Percentiles rank a stretch among this genome's conserved stretches.
These are phyloP conservation scores for Pyrenophora teres DNA, from an alignment of 2,329 filamentous ascomycete species.

Conservation along the genomic window DNA sequence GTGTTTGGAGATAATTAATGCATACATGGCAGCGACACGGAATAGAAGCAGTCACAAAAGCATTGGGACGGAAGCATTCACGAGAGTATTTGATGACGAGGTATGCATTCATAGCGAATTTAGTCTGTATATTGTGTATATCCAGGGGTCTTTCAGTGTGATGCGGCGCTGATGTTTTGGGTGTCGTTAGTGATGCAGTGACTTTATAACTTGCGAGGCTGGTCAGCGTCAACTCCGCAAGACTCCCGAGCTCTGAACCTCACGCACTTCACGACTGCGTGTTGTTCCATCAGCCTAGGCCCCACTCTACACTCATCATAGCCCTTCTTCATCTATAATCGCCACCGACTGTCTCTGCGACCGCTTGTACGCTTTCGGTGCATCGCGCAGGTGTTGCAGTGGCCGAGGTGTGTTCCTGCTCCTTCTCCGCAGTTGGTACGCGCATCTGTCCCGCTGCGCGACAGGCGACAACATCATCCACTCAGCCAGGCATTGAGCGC, in stretches of 20 bases:
- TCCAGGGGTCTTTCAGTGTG: not conserved
- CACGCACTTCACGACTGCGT: slow-evolving; percentile 20
- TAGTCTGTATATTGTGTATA: not conserved
- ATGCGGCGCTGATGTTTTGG: no score
- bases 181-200: no score
- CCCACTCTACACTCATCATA: slow-evolving; percentile 20
- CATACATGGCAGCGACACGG: not conserved
- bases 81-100: not conserved
- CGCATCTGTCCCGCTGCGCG: slow-evolving; percentile 11
- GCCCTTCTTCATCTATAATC: slow-evolving; percentile 15
- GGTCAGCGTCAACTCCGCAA: slow-evolving; percentile 23
- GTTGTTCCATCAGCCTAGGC: slow-evolving; percentile 29
- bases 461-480: slow-evolving; percentile 7
- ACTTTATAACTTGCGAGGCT: not conserved
- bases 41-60: slow-evolving; percentile 10
- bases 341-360: slow-evolving; percentile 21
- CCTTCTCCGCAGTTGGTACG: slow-evolving; percentile 13
- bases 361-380: not conserved
- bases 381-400: slow-evolving; percentile 7
- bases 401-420: slow-evolving; percentile 5
- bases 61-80: slow-evolving; percentile 1
- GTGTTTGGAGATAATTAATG: slow-evolving; percentile 32
- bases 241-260: slow-evolving; percentile 32
- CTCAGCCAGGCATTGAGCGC: slow-evolving; percentile 18
- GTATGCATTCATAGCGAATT: slow-evolving; percentile 12